Evolutionary conservation across 805 yeast genomes (phyloP).

Genomic region (Lipomyces sp.): DNA sequence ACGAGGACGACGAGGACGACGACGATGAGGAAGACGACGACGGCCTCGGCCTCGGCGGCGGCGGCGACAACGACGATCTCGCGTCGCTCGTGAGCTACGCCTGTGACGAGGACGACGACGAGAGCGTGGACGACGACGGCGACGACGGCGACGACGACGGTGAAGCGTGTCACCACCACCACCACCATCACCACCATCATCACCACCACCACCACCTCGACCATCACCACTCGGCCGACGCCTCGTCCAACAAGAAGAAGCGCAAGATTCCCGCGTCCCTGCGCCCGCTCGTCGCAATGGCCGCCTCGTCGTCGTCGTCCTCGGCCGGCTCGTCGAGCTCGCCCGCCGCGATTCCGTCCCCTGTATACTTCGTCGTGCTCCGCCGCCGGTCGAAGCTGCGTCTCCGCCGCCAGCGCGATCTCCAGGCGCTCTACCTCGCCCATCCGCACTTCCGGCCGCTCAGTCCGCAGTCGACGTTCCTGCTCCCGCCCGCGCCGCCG

Average conservation of each 20-base stretch:
- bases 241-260: constrained; percentile 20
- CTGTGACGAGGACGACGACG: constrained; percentile 3
- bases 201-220: constrained; percentile 2
- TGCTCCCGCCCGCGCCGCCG: too few relatives aligned
- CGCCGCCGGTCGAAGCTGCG: not conserved
- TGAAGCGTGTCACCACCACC: constrained; percentile 1
- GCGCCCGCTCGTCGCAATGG: constrained; percentile 3
- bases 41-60: not conserved
- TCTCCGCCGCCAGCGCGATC: not conserved
- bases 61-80: not conserved
- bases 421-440: not conserved
- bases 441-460: constrained; percentile 2
- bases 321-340: too few relatives aligned
- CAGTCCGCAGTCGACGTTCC: too few relatives aligned
- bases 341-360: not conserved
- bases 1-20: constrained; percentile 1
- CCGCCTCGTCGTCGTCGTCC: not conserved
- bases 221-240: constrained; percentile 1
- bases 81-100: too few relatives aligned
- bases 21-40: not conserved
- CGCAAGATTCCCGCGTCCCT: constrained; percentile 20
- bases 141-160: not conserved
- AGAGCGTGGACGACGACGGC: not conserved
- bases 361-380: not conserved
- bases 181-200: constrained; percentile 9